Evolutionary conservation across 768 basidiomycete genomes (phyloP).

Genomic region (Boletus eberwhitei): DNA sequence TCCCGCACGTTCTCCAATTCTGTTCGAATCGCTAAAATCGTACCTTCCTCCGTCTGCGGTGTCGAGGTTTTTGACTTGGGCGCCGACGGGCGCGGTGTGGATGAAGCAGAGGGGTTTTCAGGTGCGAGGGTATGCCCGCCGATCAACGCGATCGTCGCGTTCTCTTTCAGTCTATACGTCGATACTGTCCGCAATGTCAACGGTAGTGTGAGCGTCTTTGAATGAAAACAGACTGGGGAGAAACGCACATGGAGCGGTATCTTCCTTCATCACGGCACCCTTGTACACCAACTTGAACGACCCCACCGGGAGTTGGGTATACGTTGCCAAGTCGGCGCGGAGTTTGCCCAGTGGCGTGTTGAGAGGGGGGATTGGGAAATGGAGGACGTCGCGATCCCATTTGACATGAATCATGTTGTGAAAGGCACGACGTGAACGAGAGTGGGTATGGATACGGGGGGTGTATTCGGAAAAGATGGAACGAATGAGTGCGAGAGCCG

Average conservation of each 20-base stretch:
- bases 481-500: conserved; percentile 18
- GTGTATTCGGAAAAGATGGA: conserved; percentile 4
- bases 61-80: neutral
- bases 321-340: conserved; percentile 60
- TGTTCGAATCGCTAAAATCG: conserved; percentile 33
- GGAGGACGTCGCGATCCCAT: conserved; percentile 49
- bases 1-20: conserved; percentile 50
- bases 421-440: conserved; percentile 10
- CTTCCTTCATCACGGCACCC: conserved; percentile 89
- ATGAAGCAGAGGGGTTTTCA: neutral
- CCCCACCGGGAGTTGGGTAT: conserved; percentile 65
- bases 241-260: conserved; percentile 56
- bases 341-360: conserved; percentile 56
- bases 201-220: neutral
- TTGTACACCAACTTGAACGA: conserved; percentile 87
- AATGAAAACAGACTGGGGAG: conserved; percentile 18
- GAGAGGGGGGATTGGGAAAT: conserved; percentile 54
- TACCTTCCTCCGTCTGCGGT: conserved; percentile 38
- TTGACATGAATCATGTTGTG: conserved; percentile 43
- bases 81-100: neutral
- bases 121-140: conserved; percentile 38
- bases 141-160: conserved; percentile 70
- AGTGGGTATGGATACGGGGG: neutral
- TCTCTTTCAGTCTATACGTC: conserved; percentile 66
- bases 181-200: conserved; percentile 47